Base-by-base conservation (phyloP, 192 early-diverging fungal species). In the Backusella morwellensis region DNA sequence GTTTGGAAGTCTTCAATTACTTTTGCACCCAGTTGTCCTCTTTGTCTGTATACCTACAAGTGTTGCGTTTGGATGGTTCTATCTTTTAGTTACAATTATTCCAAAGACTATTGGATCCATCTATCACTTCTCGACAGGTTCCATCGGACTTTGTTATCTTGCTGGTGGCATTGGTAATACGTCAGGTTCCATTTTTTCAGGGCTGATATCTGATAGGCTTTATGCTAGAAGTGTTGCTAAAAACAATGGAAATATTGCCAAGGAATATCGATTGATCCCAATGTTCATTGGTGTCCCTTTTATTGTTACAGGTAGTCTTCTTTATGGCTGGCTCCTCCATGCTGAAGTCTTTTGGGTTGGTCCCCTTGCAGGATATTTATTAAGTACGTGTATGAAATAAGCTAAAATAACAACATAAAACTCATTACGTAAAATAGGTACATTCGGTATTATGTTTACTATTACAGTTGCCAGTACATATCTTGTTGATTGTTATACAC, bases 61-160 rank as follows among this genome's bases (percentile, higher is more conserved):
- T 21, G 78, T 85, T 75, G 23, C 87, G 1, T 87, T 88, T 66
- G 87, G 86, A 1, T 77, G 82, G 6, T 90, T 85, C 76, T 87
- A 87, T 75, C 76, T 83, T 11, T 80, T 86, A 19, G 82, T 83
- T 8, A 86, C 85, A 1, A 83, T 81, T 38, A 67, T 85, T 72
- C 80, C 89, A 32, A 56, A 80, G 36, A 82, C 86, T 5, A 87
- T 85, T 59, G 75, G 80, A 21, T 67, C 69, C 7, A 50, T 84
- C 6, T 90, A 90, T 44, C 41, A 72, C 1, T 78, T 87, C 36
- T 78, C 81, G 5, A 80, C 83, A n/a, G 81, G 83, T 35, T 74
- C 44, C 3, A 83, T 86, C 35, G 89, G 89, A n/a, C 41, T 87
- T 14, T 86, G 85, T 68, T 90, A 80, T 56, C 54, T 90, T 35